Conservation (phyloP, 495 filamentous ascomycete species). For the Immersiella caudata region DNA sequence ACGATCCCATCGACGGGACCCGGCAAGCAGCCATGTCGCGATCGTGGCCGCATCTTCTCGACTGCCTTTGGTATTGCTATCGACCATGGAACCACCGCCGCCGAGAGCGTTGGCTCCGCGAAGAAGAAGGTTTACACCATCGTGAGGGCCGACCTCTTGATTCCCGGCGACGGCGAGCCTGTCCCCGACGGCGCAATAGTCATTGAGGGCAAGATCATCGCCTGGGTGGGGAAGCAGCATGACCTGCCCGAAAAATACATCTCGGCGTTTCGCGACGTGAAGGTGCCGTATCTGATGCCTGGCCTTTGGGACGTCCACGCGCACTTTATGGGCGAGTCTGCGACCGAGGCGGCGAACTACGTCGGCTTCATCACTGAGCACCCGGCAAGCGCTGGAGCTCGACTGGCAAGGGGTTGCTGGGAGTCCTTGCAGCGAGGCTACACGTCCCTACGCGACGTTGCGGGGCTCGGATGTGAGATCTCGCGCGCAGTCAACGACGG, state of each 20-base stretch:
- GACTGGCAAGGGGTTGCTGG: constrained; percentile 40
- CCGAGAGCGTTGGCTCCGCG: too few species aligned
- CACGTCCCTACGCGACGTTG: constrained; percentile 57
- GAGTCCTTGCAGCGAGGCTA: constrained; percentile 52
- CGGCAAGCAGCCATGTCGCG: too few species aligned
- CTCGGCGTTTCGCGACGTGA: constrained; percentile 31
- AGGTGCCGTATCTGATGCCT: constrained; percentile 30
- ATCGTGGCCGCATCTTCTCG: too few species aligned
- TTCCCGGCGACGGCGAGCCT: constrained; percentile 50
- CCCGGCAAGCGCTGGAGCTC: constrained; percentile 15
- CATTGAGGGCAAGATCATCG: constrained; percentile 45
- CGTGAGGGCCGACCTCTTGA: constrained; percentile 46
- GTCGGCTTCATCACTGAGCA: constrained; percentile 9
- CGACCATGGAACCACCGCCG: too few species aligned
- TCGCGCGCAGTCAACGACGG: constrained; percentile 49
- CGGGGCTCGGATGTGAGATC: constrained; percentile 49
- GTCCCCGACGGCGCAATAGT: constrained; percentile 45
- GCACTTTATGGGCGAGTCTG: constrained; percentile 42
- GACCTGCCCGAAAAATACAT: constrained; percentile 43
- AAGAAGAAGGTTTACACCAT: constrained; percentile 33
- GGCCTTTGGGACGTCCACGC: constrained; percentile 55
- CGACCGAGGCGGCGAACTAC: constrained; percentile 12
- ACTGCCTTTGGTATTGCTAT: too few species aligned
- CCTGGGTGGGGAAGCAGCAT: constrained; percentile 43
- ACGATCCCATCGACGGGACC: too few species aligned